A percentile compares a stretch with the other conserved stretches of the same genome.
Conservation (phyloP, 139 green algal species). For the Zygnema circumcarinatum region DNA sequence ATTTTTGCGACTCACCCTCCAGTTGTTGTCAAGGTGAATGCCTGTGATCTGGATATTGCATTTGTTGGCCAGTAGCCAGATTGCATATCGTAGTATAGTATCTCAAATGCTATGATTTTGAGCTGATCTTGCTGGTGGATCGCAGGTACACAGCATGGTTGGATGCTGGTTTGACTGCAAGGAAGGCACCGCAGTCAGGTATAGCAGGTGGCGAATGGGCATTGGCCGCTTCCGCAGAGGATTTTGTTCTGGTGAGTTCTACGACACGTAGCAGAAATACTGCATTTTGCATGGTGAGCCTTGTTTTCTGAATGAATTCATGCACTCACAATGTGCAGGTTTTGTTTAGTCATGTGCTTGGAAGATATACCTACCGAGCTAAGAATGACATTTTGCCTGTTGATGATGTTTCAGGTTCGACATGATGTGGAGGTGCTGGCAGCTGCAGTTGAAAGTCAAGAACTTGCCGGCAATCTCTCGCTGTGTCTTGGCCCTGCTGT, state of each 20-base stretch:
- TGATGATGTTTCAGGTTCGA: conserved; percentile 18
- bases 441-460: background rate
- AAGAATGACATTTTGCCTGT: background rate
- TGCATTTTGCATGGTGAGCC: conserved; percentile 3
- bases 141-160: conserved; percentile 50
- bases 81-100: too few relatives aligned
- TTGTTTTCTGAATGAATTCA: too few relatives aligned
- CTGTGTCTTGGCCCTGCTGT: conserved; percentile 13
- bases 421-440: conserved; percentile 45
- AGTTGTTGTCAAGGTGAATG: conserved; percentile 75
- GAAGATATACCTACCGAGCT: too few relatives aligned
- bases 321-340: too few relatives aligned
- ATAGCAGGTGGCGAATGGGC: conserved; percentile 44
- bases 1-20: conserved; percentile 80
- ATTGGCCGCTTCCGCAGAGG: conserved; percentile 31
- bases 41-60: too few relatives aligned
- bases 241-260: conserved; percentile 51
- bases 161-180: conserved; percentile 31
- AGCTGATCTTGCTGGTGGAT: background rate
- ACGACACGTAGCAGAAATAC: background rate
- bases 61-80: too few relatives aligned
- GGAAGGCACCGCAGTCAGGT: conserved; percentile 10
- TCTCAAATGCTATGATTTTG: too few relatives aligned
- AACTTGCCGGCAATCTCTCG: background rate
- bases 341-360: too few relatives aligned